These are phyloP conservation scores for Vicia sativa DNA, from an alignment of 306 rosid genomes.

Conservation along the genomic window DNA sequence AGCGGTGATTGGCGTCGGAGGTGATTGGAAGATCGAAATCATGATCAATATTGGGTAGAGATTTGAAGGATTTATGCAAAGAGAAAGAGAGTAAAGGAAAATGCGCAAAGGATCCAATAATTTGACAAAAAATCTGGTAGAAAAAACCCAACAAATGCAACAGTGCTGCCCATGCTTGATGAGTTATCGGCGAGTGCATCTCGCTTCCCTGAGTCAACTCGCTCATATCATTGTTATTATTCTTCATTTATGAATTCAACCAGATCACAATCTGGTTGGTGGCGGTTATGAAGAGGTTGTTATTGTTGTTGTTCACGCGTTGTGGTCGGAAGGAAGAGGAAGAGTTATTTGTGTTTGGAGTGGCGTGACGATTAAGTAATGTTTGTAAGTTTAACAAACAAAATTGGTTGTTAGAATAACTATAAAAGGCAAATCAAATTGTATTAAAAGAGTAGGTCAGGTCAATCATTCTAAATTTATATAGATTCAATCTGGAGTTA, in stretches of 20 bases:
- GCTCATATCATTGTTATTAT: constrained; percentile 40
- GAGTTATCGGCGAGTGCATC: constrained; percentile 59
- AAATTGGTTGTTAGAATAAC: too few relatives aligned
- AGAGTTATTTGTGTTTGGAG: too few relatives aligned
- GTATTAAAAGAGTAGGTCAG: too few relatives aligned
- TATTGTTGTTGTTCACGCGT: not conserved
- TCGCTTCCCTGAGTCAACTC: constrained; percentile 85
- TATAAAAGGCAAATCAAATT: too few relatives aligned
- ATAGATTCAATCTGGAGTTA: too few relatives aligned
- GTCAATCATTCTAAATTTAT: too few relatives aligned
- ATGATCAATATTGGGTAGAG: constrained; percentile 65
- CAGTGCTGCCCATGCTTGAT: constrained; percentile 74
- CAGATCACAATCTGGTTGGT: not conserved
- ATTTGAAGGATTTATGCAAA: constrained; percentile 60
- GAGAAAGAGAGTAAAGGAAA: constrained; percentile 72
- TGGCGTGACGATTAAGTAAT: too few relatives aligned
- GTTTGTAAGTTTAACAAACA: too few relatives aligned
- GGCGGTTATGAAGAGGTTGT: not conserved
- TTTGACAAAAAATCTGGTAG: constrained; percentile 74
- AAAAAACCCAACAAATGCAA: constrained; percentile 72
- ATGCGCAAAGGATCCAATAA: constrained; percentile 72
- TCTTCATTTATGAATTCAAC: not conserved
- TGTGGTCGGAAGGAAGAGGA: not conserved
- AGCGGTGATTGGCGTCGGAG: constrained; percentile 28
- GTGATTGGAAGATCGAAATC: constrained; percentile 53